phyloP scores from a whole-genome alignment of 129 eudicot species.

The Lactuca saligna region DNA sequence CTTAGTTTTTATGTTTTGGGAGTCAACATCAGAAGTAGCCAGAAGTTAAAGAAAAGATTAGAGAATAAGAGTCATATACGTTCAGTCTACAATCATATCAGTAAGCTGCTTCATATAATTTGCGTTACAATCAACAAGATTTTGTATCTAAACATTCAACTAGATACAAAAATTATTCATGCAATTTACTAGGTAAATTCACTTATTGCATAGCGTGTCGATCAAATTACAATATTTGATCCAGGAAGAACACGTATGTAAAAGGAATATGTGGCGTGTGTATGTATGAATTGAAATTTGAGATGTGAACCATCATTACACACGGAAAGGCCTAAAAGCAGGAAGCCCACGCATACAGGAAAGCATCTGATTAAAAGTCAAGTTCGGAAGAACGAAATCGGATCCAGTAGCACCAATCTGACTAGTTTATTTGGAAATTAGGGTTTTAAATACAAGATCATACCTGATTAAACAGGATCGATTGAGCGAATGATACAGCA shows the following conservation, averaged over 20 bases:
- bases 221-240: not conserved
- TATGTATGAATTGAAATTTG: not conserved
- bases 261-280: not conserved
- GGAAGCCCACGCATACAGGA: not conserved
- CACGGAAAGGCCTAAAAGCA: not conserved
- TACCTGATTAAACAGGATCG: slow-evolving; percentile 7
- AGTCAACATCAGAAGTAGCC: not conserved
- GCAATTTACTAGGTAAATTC: slow-evolving; percentile 1
- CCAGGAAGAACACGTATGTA: not conserved
- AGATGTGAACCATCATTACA: slow-evolving; percentile 7
- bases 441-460: not conserved
- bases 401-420: slow-evolving; percentile 3
- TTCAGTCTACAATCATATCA: not conserved
- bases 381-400: not conserved
- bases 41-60: not conserved
- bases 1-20: too few species aligned
- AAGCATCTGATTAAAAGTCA: not conserved
- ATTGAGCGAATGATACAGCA: slow-evolving; percentile 5
- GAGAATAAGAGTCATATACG: not conserved
- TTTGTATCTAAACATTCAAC: not conserved
- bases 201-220: not conserved
- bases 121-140: not conserved
- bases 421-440: slow-evolving; percentile 3
- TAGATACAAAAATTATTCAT: slow-evolving; percentile 3
- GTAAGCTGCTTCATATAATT: not conserved